phyloP scores from a whole-genome alignment of 495 filamentous ascomycete species.

The Aspergillus funiculosus region DNA sequence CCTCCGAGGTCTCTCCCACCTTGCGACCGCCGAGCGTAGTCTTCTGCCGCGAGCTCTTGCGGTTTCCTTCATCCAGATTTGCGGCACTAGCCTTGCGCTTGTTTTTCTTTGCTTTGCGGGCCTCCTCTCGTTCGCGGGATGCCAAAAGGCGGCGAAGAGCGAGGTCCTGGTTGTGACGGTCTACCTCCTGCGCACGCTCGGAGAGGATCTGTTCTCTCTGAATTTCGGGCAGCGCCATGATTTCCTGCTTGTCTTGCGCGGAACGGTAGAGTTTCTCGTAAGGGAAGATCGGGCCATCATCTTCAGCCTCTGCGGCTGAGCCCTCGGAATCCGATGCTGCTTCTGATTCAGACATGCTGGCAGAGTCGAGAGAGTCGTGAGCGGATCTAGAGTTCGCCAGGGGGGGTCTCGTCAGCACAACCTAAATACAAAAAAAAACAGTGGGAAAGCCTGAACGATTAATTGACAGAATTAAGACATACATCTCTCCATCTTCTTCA shows the following conservation, averaged over 20 bases:
- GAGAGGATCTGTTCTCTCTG: slow-evolving; percentile 85
- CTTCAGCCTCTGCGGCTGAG: slow-evolving; percentile 43
- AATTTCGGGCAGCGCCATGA: slow-evolving; percentile 83
- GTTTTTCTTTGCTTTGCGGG: slow-evolving; percentile 55
- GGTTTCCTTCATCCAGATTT: slow-evolving; percentile 63
- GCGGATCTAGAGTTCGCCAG: slow-evolving; percentile 47
- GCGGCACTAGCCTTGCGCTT: slow-evolving; percentile 76
- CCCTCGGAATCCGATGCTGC: slow-evolving; percentile 60
- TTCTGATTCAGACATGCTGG: slow-evolving; percentile 85
- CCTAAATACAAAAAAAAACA: neutral
- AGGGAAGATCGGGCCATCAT: slow-evolving; percentile 68
- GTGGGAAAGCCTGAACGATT: neutral
- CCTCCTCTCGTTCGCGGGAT: slow-evolving; percentile 58
- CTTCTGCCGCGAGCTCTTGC: slow-evolving; percentile 79
- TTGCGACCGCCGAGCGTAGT: slow-evolving; percentile 71
- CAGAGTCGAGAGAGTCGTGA: slow-evolving; percentile 68
- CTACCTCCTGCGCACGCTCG: slow-evolving; percentile 74
- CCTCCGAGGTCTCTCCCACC: slow-evolving; percentile 68
- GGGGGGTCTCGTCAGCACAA: neutral
- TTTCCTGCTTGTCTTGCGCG: slow-evolving; percentile 69
- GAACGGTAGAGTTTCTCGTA: slow-evolving; percentile 83
- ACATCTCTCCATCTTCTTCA: slow-evolving; percentile 76
- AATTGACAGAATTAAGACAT: slow-evolving; percentile 37
- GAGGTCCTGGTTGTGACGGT: slow-evolving; percentile 73
- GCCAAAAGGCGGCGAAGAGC: slow-evolving; percentile 76